Conservation (phyloP, 768 basidiomycete species). For the Rhodocollybia butyracea region DNA sequence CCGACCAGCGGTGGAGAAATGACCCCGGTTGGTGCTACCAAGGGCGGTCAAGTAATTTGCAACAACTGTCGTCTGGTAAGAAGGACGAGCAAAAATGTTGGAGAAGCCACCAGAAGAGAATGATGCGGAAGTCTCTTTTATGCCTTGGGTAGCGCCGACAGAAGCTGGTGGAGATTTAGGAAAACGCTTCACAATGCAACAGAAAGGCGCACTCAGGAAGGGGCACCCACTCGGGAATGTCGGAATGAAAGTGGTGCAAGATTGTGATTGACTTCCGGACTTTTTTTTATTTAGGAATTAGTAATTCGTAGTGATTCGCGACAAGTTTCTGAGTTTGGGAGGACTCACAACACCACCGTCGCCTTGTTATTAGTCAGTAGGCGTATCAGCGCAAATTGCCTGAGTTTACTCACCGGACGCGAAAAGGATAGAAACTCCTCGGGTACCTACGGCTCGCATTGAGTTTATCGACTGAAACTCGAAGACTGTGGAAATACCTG, state of each 20-base stretch:
- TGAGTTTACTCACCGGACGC: constrained; percentile 39
- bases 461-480: too few relatives aligned
- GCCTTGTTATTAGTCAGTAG: constrained; percentile 20
- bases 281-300: not conserved
- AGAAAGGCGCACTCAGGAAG: too few relatives aligned
- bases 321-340: constrained; percentile 9
- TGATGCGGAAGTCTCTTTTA: constrained; percentile 34
- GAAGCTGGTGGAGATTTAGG: too few relatives aligned
- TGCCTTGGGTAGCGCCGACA: constrained; percentile 2
- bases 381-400: not conserved
- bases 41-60: constrained; percentile 20
- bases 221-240: constrained; percentile 51
- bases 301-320: not conserved
- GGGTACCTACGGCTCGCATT: too few relatives aligned
- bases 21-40: constrained; percentile 33
- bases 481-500: too few relatives aligned
- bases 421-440: constrained; percentile 47
- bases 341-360: constrained; percentile 34
- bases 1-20: constrained; percentile 40
- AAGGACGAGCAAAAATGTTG: constrained; percentile 30
- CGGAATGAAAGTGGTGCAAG: constrained; percentile 20
- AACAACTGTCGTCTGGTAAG: constrained; percentile 25
- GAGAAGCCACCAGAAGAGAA: constrained; percentile 57
- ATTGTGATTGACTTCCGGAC: constrained; percentile 5
- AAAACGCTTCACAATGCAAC: too few relatives aligned